A percentile compares a stretch with the other conserved stretches of the same genome.
These are phyloP conservation scores for Starmerella asiatica DNA, from an alignment of 805 yeast genomes.

Conservation along the genomic window DNA sequence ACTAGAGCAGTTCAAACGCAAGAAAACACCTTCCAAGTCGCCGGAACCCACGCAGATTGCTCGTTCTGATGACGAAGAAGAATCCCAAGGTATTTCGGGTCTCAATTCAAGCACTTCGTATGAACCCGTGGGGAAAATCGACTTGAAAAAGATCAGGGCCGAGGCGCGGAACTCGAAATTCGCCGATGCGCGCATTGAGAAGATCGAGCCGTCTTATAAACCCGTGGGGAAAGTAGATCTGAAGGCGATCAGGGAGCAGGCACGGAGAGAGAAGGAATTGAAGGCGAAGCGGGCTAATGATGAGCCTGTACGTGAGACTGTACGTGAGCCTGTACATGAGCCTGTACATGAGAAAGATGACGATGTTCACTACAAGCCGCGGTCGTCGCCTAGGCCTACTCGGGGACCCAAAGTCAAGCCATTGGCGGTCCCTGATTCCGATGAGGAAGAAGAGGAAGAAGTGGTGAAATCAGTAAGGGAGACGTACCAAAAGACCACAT, in stretches of 20 bases:
- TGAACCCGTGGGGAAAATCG: slow-evolving; percentile 28
- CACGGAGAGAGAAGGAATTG: slow-evolving; percentile 21
- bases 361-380: neutral
- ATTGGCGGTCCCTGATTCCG: neutral
- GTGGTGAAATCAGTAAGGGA: neutral
- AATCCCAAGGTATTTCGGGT: slow-evolving; percentile 11
- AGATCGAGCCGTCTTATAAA: slow-evolving; percentile 38
- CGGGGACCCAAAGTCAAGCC: neutral
- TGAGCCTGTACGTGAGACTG: neutral
- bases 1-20: slow-evolving; percentile 25
- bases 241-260: slow-evolving; percentile 32
- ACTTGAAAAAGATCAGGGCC: slow-evolving; percentile 24
- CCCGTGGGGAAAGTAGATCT: slow-evolving; percentile 51
- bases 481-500: neutral
- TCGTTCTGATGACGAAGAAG: neutral
- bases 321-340: neutral
- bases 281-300: slow-evolving; percentile 5
- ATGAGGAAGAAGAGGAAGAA: neutral
- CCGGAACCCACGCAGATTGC: slow-evolving; percentile 21
- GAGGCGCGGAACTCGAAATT: slow-evolving; percentile 22
- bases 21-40: slow-evolving; percentile 51
- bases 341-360: neutral
- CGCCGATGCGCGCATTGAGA: slow-evolving; percentile 26
- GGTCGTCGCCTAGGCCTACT: neutral
- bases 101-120: slow-evolving; percentile 23